Evolutionary conservation across 2,329 filamentous ascomycete genomes (phyloP).

Genomic region (Pseudohalonectria lignicola): DNA sequence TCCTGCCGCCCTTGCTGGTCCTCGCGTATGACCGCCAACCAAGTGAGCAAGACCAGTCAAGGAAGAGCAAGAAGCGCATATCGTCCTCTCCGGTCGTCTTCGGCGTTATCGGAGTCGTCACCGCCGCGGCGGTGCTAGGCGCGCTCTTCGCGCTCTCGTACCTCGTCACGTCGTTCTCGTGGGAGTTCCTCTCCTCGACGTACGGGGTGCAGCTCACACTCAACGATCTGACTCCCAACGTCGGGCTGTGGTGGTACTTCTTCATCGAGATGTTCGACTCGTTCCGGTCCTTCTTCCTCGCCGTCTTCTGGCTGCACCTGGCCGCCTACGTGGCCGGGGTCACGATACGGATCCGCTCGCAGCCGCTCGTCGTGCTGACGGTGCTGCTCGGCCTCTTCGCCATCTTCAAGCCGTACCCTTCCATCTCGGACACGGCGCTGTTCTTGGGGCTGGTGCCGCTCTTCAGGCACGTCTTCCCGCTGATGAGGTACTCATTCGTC

Average conservation of each 20-base stretch:
- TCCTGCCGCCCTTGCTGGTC: slow-evolving; percentile 72
- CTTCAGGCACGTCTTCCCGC: slow-evolving; percentile 82
- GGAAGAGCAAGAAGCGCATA: not conserved
- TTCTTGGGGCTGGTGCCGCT: slow-evolving; percentile 76
- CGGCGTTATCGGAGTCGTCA: slow-evolving; percentile 35
- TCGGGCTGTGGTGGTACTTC: slow-evolving; percentile 99
- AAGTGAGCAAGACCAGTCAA: slow-evolving; percentile 12
- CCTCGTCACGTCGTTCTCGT: slow-evolving; percentile 48
- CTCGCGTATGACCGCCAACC: slow-evolving; percentile 63
- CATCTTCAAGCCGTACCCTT: slow-evolving; percentile 96
- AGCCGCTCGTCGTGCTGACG: slow-evolving; percentile 77
- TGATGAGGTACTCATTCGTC: slow-evolving; percentile 91
- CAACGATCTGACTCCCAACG: slow-evolving; percentile 87
- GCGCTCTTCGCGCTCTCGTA: slow-evolving; percentile 62
- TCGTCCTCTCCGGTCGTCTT: slow-evolving; percentile 33
- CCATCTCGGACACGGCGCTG: slow-evolving; percentile 77
- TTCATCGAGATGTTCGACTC: slow-evolving; percentile 99
- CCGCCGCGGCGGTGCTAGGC: slow-evolving; percentile 43
- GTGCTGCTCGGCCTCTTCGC: slow-evolving; percentile 83
- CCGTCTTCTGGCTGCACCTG: slow-evolving; percentile 95
- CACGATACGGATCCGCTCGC: slow-evolving; percentile 68
- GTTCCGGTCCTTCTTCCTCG: slow-evolving; percentile 93
- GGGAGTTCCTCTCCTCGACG: slow-evolving; percentile 79
- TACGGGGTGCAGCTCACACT: slow-evolving; percentile 89
- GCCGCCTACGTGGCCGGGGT: slow-evolving; percentile 81